Base-by-base conservation (phyloP, 768 basidiomycete species). In the Galerina marginata region DNA sequence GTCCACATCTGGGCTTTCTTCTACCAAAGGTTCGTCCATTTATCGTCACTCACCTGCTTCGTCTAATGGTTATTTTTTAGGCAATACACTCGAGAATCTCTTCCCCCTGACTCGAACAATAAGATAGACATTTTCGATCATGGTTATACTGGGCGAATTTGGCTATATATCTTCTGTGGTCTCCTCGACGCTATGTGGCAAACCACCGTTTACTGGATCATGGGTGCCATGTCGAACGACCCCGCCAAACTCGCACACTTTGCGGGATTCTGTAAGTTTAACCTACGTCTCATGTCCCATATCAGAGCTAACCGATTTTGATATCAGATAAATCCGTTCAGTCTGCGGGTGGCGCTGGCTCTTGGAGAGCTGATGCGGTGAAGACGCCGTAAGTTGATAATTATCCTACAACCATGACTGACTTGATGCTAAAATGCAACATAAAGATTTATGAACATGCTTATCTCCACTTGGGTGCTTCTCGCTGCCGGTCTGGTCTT, bases 221-320 rank as follows among this genome's bases (percentile, higher is more conserved):
- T 92, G 83, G 92, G 92, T 40, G 88, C 90, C 12, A 91, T 95
- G 88, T 91, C 90, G 23, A 93, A 93, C 65, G 87, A 93, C 71
- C 86, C 90, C 6, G 84, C 81, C 1, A 92, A 91, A 70, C 84
- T 94, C 20, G 92, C 92, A 0, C 83, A 92, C 70, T 89, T 94
- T 67, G 79, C 87, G n/a, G 93, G 92, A 40, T 91, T 94, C 68
- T 93, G 91, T 93, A 70, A 65, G 90, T 81, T 7, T 7, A 2
- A 33, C 29, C 29, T 33, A 0, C 7, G 7, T 7, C 7, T 7
- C 4, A 33, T 33, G 29, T 33, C 29, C 29, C 26, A 36, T 38
- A 11, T 29, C 60, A 37, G 16, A 37, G 52, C 29, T 36, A 50
- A 4, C 53, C 11, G 40, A 15, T 54, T 14, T n/a, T 6, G 11